Evolutionary conservation across 1,284 basidiomycete genomes (phyloP).

Genomic region (Mrakiaceae sp.): DNA sequence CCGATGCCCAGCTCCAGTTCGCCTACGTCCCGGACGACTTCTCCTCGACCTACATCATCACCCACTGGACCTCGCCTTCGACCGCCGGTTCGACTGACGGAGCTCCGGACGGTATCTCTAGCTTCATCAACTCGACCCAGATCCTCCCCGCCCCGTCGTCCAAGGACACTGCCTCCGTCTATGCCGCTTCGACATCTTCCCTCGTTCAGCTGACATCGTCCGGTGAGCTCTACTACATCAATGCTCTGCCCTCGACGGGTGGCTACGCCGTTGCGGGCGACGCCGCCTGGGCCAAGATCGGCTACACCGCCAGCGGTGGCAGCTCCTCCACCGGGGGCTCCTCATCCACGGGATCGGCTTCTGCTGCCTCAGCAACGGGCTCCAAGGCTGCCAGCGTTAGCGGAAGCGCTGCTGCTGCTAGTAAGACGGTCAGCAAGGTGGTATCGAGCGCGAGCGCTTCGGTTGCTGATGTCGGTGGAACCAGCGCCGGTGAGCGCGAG

Average conservation of each 20-base stretch:
- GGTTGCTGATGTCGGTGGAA: too few relatives aligned
- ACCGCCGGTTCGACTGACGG: slow-evolving; percentile 25
- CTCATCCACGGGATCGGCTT: slow-evolving; percentile 13
- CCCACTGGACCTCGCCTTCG: slow-evolving; percentile 35
- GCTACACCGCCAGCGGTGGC: slow-evolving; percentile 25
- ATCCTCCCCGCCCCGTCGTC: slow-evolving; percentile 53
- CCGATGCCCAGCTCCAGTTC: slow-evolving; percentile 65
- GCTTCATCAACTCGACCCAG: slow-evolving; percentile 57
- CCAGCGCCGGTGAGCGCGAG: too few relatives aligned
- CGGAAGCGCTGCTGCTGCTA: neutral
- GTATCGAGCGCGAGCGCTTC: too few relatives aligned
- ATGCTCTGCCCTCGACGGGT: slow-evolving; percentile 37
- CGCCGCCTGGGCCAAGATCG: slow-evolving; percentile 32
- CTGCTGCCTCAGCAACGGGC: slow-evolving; percentile 14
- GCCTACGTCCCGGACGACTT: slow-evolving; percentile 74
- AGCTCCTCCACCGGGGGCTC: slow-evolving; percentile 16
- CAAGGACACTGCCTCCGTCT: slow-evolving; percentile 55
- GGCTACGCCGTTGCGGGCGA: slow-evolving; percentile 32
- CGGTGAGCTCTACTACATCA: slow-evolving; percentile 55
- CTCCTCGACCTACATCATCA: slow-evolving; percentile 61
- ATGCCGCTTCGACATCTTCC: slow-evolving; percentile 56
- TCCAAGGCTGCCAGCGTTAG: neutral
- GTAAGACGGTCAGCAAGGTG: neutral
- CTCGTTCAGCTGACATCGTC: slow-evolving; percentile 64
- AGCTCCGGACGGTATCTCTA: slow-evolving; percentile 27